phyloP scores from a whole-genome alignment of 2,329 filamentous ascomycete genomes.

The Penicillium sclerotiorum region DNA sequence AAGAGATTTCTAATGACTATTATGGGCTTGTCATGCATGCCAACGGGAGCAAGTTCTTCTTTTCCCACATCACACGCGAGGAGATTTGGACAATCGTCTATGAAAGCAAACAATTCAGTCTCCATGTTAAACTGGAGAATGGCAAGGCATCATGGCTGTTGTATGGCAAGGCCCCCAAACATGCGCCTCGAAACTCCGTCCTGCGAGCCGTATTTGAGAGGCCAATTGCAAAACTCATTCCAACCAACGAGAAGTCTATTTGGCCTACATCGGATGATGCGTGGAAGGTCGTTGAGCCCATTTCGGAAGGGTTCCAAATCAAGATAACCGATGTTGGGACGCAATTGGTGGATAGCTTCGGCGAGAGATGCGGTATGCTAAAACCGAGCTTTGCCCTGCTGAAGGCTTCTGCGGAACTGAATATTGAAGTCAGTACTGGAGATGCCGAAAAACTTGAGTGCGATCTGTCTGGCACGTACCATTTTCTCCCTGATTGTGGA shows the following conservation, averaged over 20 bases:
- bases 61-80: conserved; percentile 33
- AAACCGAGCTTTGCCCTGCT: too few relatives aligned
- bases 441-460: conserved; percentile 32
- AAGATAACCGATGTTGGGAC: too few relatives aligned
- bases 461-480: conserved; percentile 55
- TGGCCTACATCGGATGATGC: too few relatives aligned
- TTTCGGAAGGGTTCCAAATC: too few relatives aligned
- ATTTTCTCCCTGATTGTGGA: conserved; percentile 58
- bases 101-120: conserved; percentile 25
- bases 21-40: too few relatives aligned
- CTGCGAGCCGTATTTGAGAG: conserved; percentile 47
- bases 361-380: conserved; percentile 46
- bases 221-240: conserved; percentile 53
- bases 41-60: conserved; percentile 39
- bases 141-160: conserved; percentile 49
- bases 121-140: conserved; percentile 31
- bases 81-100: conserved; percentile 37
- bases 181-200: conserved; percentile 38
- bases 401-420: too few relatives aligned
- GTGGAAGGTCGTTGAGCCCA: too few relatives aligned
- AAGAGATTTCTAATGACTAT: too few relatives aligned
- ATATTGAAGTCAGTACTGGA: too few relatives aligned
- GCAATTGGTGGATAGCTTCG: too few relatives aligned
- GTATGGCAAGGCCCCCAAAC: conserved; percentile 47
- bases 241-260: too few relatives aligned